These are phyloP conservation scores for Sclerotinia sclerotiorum DNA, from an alignment of 2,329 filamentous ascomycete species.

Conservation along the genomic window DNA sequence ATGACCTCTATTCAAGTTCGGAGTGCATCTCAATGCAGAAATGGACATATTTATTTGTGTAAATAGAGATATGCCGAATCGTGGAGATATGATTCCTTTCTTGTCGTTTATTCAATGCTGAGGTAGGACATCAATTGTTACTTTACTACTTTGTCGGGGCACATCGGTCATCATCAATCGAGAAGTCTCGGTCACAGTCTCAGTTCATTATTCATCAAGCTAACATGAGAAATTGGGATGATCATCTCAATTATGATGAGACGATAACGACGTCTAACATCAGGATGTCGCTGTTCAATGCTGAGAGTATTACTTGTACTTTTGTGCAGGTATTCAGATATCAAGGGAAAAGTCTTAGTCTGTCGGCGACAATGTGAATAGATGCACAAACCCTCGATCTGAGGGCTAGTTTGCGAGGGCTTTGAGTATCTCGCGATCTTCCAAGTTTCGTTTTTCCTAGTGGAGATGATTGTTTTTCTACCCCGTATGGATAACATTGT, in stretches of 20 bases:
- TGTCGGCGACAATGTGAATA: not conserved
- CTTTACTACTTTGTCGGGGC: not conserved
- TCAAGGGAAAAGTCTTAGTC: not conserved
- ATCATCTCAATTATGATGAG: not conserved
- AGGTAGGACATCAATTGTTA: slow-evolving; percentile 7
- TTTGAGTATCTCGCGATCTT: not conserved
- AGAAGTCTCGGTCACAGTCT: slow-evolving; percentile 21
- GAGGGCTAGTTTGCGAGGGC: not conserved
- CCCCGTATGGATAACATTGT: not conserved
- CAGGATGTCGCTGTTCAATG: slow-evolving; percentile 8
- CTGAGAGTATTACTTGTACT: not conserved
- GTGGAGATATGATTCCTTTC: not conserved
- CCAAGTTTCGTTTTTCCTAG: not conserved
- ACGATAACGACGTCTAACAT: not conserved
- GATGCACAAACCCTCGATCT: slow-evolving; percentile 6
- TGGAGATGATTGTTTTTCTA: slow-evolving; percentile 12
- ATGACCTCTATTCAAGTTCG: not conserved
- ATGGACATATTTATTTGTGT: not conserved
- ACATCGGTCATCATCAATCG: not conserved
- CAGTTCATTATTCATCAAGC: slow-evolving; percentile 16
- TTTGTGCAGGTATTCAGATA: slow-evolving; percentile 3
- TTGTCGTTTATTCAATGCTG: not conserved
- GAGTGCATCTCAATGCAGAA: not conserved
- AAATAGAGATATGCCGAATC: not conserved
- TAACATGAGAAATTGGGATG: not conserved